Conservation (phyloP, 2,329 filamentous ascomycete species). For the Cryoendolithus antarcticus region DNA sequence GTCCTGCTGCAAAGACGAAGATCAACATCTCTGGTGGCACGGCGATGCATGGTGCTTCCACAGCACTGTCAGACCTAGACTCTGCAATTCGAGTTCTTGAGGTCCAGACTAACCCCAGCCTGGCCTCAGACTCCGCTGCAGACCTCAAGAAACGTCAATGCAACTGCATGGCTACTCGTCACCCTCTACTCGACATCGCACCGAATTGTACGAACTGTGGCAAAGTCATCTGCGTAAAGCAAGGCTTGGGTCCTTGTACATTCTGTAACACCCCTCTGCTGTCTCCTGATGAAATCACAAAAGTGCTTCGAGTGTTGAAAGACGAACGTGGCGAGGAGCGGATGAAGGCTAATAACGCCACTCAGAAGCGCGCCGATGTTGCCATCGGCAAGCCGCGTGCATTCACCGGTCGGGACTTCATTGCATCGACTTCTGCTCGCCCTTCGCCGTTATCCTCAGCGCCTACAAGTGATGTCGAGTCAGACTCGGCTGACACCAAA, state of each 20-base stretch:
- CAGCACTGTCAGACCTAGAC: slow-evolving; percentile 54
- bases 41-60: slow-evolving; percentile 71
- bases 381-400: slow-evolving; percentile 28
- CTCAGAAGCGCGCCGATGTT: slow-evolving; percentile 55
- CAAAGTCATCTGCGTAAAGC: slow-evolving; percentile 89
- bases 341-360: slow-evolving; percentile 66
- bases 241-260: slow-evolving; percentile 87
- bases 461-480: slow-evolving; percentile 20
- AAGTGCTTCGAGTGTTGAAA: slow-evolving; percentile 71
- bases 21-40: slow-evolving; percentile 62
- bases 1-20: slow-evolving; percentile 46
- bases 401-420: slow-evolving; percentile 25
- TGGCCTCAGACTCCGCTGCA: slow-evolving; percentile 35
- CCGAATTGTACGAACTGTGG: slow-evolving; percentile 89
- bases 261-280: slow-evolving; percentile 72
- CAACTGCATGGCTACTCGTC: slow-evolving; percentile 75
- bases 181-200: slow-evolving; percentile 78
- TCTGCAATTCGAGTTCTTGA: slow-evolving; percentile 82
- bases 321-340: slow-evolving; percentile 79
- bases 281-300: slow-evolving; percentile 59
- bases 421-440: slow-evolving; percentile 20
- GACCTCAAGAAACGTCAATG: slow-evolving; percentile 54
- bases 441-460: slow-evolving; percentile 24
- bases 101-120: slow-evolving; percentile 74
- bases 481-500: slow-evolving; percentile 49